Conservation (phyloP, 2,329 filamentous ascomycete species). For the Alternaria rosae region DNA sequence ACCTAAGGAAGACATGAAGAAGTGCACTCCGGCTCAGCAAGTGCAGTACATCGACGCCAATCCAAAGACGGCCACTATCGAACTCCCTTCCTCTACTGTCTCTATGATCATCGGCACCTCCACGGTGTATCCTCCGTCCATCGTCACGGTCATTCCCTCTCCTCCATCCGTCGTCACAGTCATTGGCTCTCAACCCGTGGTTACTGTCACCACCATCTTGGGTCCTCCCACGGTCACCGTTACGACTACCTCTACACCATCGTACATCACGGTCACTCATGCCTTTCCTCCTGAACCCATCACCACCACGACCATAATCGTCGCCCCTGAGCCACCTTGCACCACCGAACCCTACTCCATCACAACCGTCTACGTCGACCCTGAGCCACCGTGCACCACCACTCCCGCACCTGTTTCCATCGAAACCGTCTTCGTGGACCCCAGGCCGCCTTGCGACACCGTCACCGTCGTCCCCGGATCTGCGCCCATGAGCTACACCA, state of each 20-base stretch:
- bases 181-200: not conserved
- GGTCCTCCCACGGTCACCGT: not conserved
- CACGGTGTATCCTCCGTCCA: not conserved
- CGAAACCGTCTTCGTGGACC: not conserved
- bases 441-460: not conserved
- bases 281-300: not conserved
- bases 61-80: not conserved
- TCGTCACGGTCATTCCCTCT: not conserved
- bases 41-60: constrained; percentile 11
- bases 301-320: not conserved
- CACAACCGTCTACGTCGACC: not conserved
- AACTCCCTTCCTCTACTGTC: not conserved
- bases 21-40: not conserved
- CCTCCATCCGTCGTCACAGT: not conserved
- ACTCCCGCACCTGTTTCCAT: not conserved
- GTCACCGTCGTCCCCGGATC: not conserved
- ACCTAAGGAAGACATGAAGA: constrained; percentile 4
- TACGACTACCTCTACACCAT: not conserved
- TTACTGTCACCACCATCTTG: not conserved
- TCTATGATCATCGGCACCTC: not conserved
- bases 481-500: not conserved
- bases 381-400: not conserved
- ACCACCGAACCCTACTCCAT: not conserved
- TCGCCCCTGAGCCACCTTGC: not conserved
- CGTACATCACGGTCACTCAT: not conserved